These are phyloP conservation scores for Aspergillus sclerotialis DNA, from an alignment of 2,329 filamentous ascomycete species.

Conservation along the genomic window DNA sequence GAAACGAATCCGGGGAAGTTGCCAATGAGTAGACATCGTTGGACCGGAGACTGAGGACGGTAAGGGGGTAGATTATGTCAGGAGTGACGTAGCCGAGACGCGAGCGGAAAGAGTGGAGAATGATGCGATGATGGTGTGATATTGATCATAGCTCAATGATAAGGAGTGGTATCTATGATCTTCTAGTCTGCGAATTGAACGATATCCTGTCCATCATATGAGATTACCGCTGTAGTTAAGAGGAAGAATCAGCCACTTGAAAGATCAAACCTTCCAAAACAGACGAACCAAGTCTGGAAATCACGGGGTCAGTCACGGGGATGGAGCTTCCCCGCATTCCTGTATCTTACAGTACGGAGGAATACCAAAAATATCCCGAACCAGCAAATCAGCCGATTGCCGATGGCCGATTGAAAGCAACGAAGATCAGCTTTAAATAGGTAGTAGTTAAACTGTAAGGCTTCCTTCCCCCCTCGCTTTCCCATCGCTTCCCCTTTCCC, in stretches of 20 bases:
- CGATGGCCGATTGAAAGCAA: constrained; percentile 11
- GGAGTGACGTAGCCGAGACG: constrained; percentile 6
- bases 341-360: not conserved
- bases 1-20: constrained; percentile 5
- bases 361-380: not conserved
- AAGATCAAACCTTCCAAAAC: no score
- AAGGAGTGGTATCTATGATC: no score
- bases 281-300: no score
- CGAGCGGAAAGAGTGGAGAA: not conserved
- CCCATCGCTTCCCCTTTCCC: not conserved
- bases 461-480: no score
- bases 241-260: no score
- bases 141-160: not conserved
- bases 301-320: no score
- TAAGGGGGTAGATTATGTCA: constrained; percentile 1
- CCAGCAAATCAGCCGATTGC: constrained; percentile 7
- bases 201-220: no score
- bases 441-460: no score
- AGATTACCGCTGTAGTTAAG: no score
- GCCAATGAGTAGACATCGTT: not conserved
- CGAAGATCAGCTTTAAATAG: no score
- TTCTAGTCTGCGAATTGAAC: no score
- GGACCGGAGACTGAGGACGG: not conserved
- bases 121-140: not conserved
- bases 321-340: no score